phyloP scores from a whole-genome alignment of 345 rosid genomes.

The Salix koriyanagi region DNA sequence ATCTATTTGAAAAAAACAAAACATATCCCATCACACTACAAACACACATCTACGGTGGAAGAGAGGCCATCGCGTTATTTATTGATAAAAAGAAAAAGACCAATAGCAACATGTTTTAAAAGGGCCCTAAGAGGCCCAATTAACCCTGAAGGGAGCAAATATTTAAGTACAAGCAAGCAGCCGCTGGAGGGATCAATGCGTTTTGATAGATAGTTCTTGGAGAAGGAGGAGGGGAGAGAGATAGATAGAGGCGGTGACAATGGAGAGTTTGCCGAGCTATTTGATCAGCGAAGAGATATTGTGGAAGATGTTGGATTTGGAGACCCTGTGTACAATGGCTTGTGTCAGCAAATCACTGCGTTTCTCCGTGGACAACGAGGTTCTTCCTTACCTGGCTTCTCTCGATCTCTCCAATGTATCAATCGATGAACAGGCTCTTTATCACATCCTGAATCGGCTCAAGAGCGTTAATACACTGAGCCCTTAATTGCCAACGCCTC shows the following conservation, averaged over 20 bases:
- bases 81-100: no score
- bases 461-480: conserved; percentile 27
- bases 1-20: no score
- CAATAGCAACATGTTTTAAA: no score
- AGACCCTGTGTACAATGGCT: conserved; percentile 44
- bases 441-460: conserved; percentile 26
- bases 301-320: conserved; percentile 38
- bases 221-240: no score
- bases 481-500: conserved; percentile 51
- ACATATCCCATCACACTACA: no score
- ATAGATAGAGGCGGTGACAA: background rate
- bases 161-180: background rate
- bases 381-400: conserved; percentile 39
- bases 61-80: no score
- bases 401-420: conserved; percentile 33
- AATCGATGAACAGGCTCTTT: conserved; percentile 34
- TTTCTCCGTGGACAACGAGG: conserved; percentile 32
- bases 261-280: conserved; percentile 30
- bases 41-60: no score
- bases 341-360: conserved; percentile 48
- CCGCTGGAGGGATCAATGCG: background rate
- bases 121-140: no score
- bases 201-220: no score
- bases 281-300: conserved; percentile 45
- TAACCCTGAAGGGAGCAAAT: no score